Base-by-base conservation (phyloP, 371 early-diverging fungal genomes). In the Apophysomyces sp. region DNA sequence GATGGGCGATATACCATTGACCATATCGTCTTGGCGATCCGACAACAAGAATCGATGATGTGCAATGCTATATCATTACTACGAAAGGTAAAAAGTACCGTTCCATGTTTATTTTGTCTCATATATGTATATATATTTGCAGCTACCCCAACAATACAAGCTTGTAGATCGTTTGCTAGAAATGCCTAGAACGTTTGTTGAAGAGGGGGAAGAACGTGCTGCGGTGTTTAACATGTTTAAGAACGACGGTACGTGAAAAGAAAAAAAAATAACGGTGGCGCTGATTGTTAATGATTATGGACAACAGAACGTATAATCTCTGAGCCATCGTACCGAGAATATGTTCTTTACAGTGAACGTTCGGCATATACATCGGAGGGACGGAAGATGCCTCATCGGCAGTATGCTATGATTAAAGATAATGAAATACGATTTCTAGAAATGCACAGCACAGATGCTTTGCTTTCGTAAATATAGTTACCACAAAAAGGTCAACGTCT, bases 91-190 rank as follows among this genome's bases (percentile, higher is more conserved):
- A 24, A 44, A n/a, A 2, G 39, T 13, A 12, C 9, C 15, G n/a
- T 34, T 34, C 13, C 6, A 0, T 0, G 16, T 29, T 37, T 49
- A 58, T 18, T 21, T 60, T 54, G 13, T 32, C 30, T 65, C 9
- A 28, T 9, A 44, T 63, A 27, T 59, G 26, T 39, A 32, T 4
- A 44, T 63, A 27, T 61, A 21, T 34, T 49, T 28, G 12, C 73
- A 90, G 88, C 76, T 93, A 36, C 92, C 93, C 2, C 76, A 70
- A n/a, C 93, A 92, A 62, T 77, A 84, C 55, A 63, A 69, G 24
- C 72, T 92, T 24, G 89, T 92, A 0, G 85, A 89, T 34, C 68
- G 84, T 28, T 62, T 93, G 27, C 40, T 92, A 21, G 41, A 61
- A 6, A 30, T 63, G 4, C 62, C 76, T 8, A 81, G 84, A 27